phyloP scores from a whole-genome alignment of 2,329 filamentous ascomycete species.

The Teratosphaeria destructans region DNA sequence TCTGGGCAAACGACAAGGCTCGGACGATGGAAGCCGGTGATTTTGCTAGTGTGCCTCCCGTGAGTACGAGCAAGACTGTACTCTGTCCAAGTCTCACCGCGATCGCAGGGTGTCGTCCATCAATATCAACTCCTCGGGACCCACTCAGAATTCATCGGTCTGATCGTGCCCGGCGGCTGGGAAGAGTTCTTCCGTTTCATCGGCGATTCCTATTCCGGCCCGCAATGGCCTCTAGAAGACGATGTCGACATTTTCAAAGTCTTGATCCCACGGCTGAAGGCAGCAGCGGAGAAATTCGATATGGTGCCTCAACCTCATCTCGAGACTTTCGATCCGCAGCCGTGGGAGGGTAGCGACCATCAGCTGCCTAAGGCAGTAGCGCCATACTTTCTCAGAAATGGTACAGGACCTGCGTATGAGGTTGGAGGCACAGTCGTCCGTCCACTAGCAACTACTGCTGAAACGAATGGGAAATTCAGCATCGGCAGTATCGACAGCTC shows the following conservation, averaged over 20 bases:
- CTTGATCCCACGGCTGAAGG: conserved; percentile 46
- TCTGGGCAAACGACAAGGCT: conserved; percentile 49
- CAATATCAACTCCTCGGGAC: conserved; percentile 46
- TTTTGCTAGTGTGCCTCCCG: conserved; percentile 48
- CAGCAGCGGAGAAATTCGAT: conserved; percentile 46
- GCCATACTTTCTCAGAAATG: conserved; percentile 44
- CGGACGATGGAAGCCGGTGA: conserved; percentile 45
- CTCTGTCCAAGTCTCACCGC: neutral
- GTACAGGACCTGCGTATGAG: conserved; percentile 39
- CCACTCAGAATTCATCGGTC: conserved; percentile 44
- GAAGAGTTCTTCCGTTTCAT: conserved; percentile 52
- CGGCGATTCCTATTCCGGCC: conserved; percentile 41
- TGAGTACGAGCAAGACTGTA: conserved; percentile 19
- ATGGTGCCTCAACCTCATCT: conserved; percentile 44
- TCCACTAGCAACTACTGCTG: conserved; percentile 40
- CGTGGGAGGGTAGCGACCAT: conserved; percentile 34
- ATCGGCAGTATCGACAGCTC: conserved; percentile 45
- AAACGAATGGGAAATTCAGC: conserved; percentile 41
- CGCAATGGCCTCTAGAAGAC: conserved; percentile 40
- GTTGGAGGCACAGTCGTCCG: conserved; percentile 37
- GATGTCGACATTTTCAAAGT: conserved; percentile 41
- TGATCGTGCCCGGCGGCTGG: conserved; percentile 50
- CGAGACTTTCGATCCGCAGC: conserved; percentile 33
- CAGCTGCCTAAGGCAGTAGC: conserved; percentile 28
- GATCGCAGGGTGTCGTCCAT: conserved; percentile 39